Base-by-base conservation (phyloP, 257 asterid species). In the Rhazya stricta region DNA sequence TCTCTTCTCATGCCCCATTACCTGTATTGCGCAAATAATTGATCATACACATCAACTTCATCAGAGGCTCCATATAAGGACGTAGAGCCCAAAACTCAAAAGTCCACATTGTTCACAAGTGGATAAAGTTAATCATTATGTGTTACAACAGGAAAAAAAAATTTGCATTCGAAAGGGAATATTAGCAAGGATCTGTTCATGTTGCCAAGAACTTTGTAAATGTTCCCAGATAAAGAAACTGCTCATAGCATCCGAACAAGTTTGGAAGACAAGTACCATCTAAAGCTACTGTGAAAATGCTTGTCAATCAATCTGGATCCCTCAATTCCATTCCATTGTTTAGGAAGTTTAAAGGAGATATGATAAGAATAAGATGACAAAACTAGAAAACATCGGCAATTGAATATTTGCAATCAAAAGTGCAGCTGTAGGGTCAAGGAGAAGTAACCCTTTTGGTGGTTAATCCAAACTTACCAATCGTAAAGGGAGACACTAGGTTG, bases 1-100 rank as follows among this genome's bases (percentile, higher is more conserved):
- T 84, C 91, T 91, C 71, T 83, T 85, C 53, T 86, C 96, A 77
- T 84, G 87, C 72, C 92, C 91, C 84, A 88, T 87, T 37, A 95
- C 99, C 99, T 95, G 85, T 65, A 80, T 48, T 68, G 63, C 78
- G 48, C 57, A 75, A 81, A 78, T 77, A 56, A 53, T 77, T 66
- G 46, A 75, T 43, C 32, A 77, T 61, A 62, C 71, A 57, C 41
- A 67, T 68, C 65, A 76, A 29, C 60, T 9, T 27, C 41, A 37
- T 53, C 16, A 3, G 34, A 39, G 46, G 6, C 45, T 46, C 42
- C 76, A 65, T 53, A 30, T 9, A 39, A n/a, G 37, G 37, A 51
- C 30, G 62, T 23, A 61, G 48, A 37, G 58, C 42, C 56, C 39
- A 7, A 39, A 67, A 56, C 21, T 18, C 36, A 39, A 66, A n/a